phyloP scores from a whole-genome alignment of 176 grass and related monocot species.

The Bonia amplexicaulis region DNA sequence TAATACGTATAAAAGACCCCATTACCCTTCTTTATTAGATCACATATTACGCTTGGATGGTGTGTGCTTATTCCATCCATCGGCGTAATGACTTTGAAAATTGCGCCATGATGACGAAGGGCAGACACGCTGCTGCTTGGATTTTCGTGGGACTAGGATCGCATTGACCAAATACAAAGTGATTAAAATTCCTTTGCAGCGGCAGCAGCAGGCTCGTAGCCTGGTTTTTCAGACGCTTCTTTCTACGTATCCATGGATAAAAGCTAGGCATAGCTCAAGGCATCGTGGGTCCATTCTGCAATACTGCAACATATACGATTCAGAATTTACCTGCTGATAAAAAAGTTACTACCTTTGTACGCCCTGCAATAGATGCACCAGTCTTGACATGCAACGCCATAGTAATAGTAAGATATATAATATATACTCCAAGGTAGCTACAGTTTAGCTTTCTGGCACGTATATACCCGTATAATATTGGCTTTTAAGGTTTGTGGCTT shows the following conservation, averaged over 20 bases:
- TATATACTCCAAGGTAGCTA: not conserved
- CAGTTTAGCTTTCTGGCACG: not conserved
- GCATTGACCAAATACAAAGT: constrained; percentile 34
- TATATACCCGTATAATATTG: not conserved
- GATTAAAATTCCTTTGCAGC: constrained; percentile 22
- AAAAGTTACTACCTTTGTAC: not conserved
- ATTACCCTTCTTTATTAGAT: too few relatives aligned
- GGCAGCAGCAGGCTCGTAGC: not conserved
- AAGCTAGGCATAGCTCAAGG: constrained; percentile 5
- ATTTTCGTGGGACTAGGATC: constrained; percentile 27
- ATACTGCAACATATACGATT: not conserved
- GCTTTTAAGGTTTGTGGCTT: too few relatives aligned
- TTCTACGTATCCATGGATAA: constrained; percentile 9
- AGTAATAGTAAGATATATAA: too few relatives aligned
- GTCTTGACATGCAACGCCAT: not conserved
- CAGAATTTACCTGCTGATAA: not conserved
- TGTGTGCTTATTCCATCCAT: too few relatives aligned
- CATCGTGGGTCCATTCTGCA: not conserved
- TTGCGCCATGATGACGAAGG: constrained; percentile 10
- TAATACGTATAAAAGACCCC: too few relatives aligned
- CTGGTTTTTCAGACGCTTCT: constrained; percentile 19
- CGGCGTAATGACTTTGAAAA: too few relatives aligned
- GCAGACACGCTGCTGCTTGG: constrained; percentile 5
- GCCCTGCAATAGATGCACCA: not conserved
- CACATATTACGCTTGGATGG: too few relatives aligned